These are phyloP conservation scores for Ceratobasidium sp. DNA, from an alignment of 1,284 basidiomycete species.

Conservation along the genomic window DNA sequence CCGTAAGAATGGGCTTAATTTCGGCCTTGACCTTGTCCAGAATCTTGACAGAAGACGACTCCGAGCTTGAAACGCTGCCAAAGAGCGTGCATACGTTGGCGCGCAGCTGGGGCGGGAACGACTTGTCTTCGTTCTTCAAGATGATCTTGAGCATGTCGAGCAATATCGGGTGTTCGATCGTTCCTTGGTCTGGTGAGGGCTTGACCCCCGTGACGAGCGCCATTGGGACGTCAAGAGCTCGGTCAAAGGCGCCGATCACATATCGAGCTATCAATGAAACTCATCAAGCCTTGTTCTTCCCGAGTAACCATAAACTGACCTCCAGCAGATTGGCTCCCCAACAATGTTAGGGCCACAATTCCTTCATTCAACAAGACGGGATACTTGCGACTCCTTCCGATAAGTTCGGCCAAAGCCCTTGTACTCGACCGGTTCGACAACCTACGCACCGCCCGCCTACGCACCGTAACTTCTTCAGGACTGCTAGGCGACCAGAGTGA, in stretches of 20 bases:
- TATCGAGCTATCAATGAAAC: conserved; percentile 58
- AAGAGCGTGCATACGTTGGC: conserved; percentile 41
- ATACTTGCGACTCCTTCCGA: conserved; percentile 79
- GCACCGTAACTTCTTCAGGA: conserved; percentile 48
- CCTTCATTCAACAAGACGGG: conserved; percentile 90
- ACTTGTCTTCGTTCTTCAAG: conserved; percentile 54
- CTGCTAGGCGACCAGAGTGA: conserved; percentile 63
- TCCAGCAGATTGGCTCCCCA: conserved; percentile 69
- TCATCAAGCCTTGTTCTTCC: not conserved
- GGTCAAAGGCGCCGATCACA: conserved; percentile 64
- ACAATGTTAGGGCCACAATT: conserved; percentile 79
- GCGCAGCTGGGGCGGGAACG: conserved; percentile 37
- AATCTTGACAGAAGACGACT: conserved; percentile 9
- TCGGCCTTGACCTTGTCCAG: conserved; percentile 25
- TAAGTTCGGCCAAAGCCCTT: conserved; percentile 70
- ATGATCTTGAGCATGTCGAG: conserved; percentile 70
- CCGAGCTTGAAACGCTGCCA: conserved; percentile 17
- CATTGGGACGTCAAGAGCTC: conserved; percentile 58
- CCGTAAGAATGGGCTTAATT: conserved; percentile 20
- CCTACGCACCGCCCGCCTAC: conserved; percentile 61
- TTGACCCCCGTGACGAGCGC: conserved; percentile 38
- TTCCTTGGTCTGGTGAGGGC: conserved; percentile 47
- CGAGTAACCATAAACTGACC: conserved; percentile 55
- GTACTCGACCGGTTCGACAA: conserved; percentile 63
- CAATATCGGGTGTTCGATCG: conserved; percentile 57